These are phyloP conservation scores for Coniochaeta pulveracea DNA, from an alignment of 2,329 filamentous ascomycete species.

Conservation along the genomic window DNA sequence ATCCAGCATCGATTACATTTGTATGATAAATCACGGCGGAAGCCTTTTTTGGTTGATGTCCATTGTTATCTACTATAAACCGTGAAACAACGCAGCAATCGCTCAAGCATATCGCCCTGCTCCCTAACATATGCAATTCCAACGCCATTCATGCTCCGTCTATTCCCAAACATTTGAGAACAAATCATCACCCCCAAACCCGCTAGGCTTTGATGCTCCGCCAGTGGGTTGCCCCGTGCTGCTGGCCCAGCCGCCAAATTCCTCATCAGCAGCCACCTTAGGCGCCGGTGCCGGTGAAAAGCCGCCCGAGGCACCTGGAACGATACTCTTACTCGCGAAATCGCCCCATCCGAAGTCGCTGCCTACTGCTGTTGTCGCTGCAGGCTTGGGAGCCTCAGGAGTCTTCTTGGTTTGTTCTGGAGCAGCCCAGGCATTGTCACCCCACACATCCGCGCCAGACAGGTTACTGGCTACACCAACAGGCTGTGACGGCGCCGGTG, in stretches of 20 bases:
- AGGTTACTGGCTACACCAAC: slow-evolving; percentile 23
- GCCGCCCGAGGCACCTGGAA: slow-evolving; percentile 52
- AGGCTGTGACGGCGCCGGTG: slow-evolving; percentile 28
- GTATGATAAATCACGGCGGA: too few species aligned
- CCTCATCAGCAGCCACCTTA: slow-evolving; percentile 77
- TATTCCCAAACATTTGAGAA: slow-evolving; percentile 95
- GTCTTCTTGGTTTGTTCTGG: slow-evolving; percentile 43
- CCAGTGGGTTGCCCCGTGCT: slow-evolving; percentile 36
- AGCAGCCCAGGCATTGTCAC: slow-evolving; percentile 68
- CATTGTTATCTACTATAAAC: too few species aligned
- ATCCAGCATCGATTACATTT: too few species aligned
- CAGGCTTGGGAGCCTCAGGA: slow-evolving; percentile 29
- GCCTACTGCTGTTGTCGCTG: slow-evolving; percentile 28
- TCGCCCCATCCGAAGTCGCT: slow-evolving; percentile 54
- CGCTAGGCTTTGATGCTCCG: slow-evolving; percentile 38
- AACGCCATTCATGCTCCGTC: too few species aligned
- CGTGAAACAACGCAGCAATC: too few species aligned
- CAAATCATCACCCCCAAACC: slow-evolving; percentile 66
- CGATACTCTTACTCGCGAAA: slow-evolving; percentile 47
- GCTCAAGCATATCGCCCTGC: too few species aligned
- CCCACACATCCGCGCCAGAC: slow-evolving; percentile 65
- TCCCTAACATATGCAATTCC: background rate
- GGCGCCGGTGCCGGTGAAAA: slow-evolving; percentile 48
- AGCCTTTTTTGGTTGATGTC: too few species aligned
- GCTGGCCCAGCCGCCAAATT: slow-evolving; percentile 93